Evolutionary conservation across 208 protist species (phyloP).

Genomic region (Acanthamoeba royreba): DNA sequence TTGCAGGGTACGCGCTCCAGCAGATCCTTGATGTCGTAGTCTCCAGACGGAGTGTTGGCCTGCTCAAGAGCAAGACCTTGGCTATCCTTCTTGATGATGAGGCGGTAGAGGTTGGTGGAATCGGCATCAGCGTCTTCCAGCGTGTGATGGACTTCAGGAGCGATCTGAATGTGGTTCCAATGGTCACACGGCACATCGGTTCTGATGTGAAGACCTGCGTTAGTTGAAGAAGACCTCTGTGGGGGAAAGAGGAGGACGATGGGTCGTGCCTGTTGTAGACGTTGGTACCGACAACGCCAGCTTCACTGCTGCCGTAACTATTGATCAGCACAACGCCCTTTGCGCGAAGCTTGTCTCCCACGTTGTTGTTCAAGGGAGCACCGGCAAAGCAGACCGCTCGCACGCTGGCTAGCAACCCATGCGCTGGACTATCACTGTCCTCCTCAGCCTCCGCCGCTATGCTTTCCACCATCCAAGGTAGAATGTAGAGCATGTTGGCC

Average conservation of each 20-base stretch:
- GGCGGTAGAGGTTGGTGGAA: neutral
- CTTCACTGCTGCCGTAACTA: neutral
- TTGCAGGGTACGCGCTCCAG: neutral
- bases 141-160: neutral
- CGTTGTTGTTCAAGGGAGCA: neutral
- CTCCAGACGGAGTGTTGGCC: neutral
- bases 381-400: neutral
- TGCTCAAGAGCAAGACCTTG: neutral
- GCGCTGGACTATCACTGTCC: neutral
- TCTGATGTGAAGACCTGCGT: neutral
- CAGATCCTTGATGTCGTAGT: neutral
- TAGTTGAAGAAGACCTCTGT: neutral
- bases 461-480: neutral
- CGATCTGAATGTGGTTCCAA: neutral
- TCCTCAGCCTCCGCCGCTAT: neutral
- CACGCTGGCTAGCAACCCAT: neutral
- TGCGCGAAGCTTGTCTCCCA: neutral
- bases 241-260: neutral
- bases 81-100: neutral
- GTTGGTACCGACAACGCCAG: neutral
- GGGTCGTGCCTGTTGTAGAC: neutral
- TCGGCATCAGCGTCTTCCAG: neutral
- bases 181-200: neutral
- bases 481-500: neutral
- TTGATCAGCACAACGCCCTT: neutral